Conservation (phyloP, 148 eudicot species). For the Nepenthes mirabilis region DNA sequence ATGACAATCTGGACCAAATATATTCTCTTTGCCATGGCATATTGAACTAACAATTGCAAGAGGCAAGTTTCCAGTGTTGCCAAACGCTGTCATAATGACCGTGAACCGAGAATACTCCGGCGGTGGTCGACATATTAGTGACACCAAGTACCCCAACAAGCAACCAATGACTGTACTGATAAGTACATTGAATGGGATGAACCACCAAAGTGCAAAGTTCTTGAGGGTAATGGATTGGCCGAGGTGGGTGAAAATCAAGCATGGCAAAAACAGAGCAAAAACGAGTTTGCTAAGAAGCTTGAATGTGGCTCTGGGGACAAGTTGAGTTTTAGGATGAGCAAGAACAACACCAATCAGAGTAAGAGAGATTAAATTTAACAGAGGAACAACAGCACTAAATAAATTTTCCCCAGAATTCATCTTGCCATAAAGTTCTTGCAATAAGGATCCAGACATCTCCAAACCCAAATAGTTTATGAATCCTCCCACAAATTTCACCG, state of each 20-base stretch:
- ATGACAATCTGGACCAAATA: conserved; percentile 41
- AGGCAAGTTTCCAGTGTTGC: conserved; percentile 64
- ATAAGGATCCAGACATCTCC: conserved; percentile 14
- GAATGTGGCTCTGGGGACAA: conserved; percentile 70
- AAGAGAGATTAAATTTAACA: conserved; percentile 53
- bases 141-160: conserved; percentile 48
- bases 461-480: not conserved
- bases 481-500: not conserved
- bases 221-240: conserved; percentile 58
- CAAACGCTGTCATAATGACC: conserved; percentile 57
- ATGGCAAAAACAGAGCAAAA: conserved; percentile 78
- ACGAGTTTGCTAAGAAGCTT: conserved; percentile 90
- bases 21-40: conserved; percentile 38
- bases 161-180: conserved; percentile 57
- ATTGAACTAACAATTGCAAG: conserved; percentile 50
- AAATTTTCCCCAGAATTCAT: conserved; percentile 20
- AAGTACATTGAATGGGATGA: conserved; percentile 67
- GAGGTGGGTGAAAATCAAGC: conserved; percentile 61
- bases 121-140: conserved; percentile 57
- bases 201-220: conserved; percentile 75
- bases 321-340: conserved; percentile 52
- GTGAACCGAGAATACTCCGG: conserved; percentile 63
- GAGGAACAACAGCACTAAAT: conserved; percentile 44
- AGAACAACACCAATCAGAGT: conserved; percentile 53
- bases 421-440: conserved; percentile 7